Base-by-base conservation (phyloP, 768 basidiomycete genomes). In the Pisolithus sp. region DNA sequence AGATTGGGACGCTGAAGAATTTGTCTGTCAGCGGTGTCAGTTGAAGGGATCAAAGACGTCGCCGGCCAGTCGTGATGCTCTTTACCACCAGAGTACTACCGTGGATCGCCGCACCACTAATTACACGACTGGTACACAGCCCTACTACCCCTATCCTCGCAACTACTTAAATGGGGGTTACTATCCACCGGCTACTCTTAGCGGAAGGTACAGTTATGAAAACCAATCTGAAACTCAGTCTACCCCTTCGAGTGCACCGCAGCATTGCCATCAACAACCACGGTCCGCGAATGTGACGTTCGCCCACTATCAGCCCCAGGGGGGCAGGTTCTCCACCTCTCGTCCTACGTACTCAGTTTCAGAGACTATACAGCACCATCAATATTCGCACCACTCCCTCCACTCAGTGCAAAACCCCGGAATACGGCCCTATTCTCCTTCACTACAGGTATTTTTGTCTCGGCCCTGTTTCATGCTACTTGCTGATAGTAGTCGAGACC, bases 1-100 rank as follows among this genome's bases (percentile, higher is more conserved):
- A 18, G 82, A 93, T 58, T 96, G 93, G 93, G 81, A 89, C 47
- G 62, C 71, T n/a, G 89, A 87, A 49, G 88, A 93, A 39, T 96
- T 96, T 63, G 66, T 82, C 53, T 93, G 90, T 65, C 71, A 70
- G 43, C 71, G 71, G 31, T 92, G 89, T 66, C 77, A 60, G 42
- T 41, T 53, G 20, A 50, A 49, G 45, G 50, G 48, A 20, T 51
- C 54, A 18, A 58, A 48, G 49, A 46, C 31, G 23, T 51, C 52
- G 15, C 55, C 59, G 7, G 23, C 54, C 30, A 51, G 39, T 34
- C 43, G 46, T 23, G 31, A 54, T 40, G 20, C 55, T 8, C 24
- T 31, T 21, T 24, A 56, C 41, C 53, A 39, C 44, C 44, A 56
- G 5, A 52, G 26, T 17, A 54, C 53, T 49, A 36, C 45, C 28